Evolutionary conservation across 2,329 filamentous ascomycete genomes (phyloP).

Genomic region (Phialophora expanda): DNA sequence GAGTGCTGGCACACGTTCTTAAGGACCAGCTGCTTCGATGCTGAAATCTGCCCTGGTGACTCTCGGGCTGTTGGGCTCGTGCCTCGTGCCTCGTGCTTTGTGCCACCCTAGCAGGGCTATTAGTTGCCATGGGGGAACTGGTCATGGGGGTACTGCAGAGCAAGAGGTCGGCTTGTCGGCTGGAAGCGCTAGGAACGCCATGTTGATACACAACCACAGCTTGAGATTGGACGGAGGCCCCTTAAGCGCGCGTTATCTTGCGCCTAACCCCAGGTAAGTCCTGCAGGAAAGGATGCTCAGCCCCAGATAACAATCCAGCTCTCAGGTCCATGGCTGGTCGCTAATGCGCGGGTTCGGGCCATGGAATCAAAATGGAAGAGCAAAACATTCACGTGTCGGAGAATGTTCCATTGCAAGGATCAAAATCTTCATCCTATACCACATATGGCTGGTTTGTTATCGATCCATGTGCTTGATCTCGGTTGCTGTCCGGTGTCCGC

Average conservation of each 20-base stretch:
- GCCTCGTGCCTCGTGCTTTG: background rate
- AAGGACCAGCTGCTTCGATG: background rate
- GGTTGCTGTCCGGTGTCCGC: background rate
- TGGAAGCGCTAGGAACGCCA: background rate
- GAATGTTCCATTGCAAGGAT: conserved; percentile 14
- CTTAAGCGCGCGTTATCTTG: conserved; percentile 29
- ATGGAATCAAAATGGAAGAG: conserved; percentile 17
- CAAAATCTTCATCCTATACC: background rate
- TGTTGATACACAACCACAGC: conserved; percentile 1
- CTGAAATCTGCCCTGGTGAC: background rate
- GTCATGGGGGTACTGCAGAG: background rate
- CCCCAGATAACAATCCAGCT: conserved; percentile 17
- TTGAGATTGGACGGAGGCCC: conserved; percentile 14
- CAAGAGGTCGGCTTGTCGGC: conserved; percentile 3
- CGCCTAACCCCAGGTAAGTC: conserved; percentile 19
- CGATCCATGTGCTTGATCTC: conserved; percentile 7
- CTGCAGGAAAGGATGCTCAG: conserved; percentile 1
- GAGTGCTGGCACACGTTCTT: background rate
- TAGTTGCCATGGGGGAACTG: background rate
- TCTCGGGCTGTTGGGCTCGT: background rate
- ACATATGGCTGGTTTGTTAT: background rate
- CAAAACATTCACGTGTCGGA: conserved; percentile 13
- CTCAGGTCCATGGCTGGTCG: background rate
- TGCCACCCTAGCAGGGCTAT: background rate
- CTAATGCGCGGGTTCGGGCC: conserved; percentile 24